Evolutionary conservation across 1,284 basidiomycete species (phyloP).

Genomic region (Microbotryomycetes sp.): DNA sequence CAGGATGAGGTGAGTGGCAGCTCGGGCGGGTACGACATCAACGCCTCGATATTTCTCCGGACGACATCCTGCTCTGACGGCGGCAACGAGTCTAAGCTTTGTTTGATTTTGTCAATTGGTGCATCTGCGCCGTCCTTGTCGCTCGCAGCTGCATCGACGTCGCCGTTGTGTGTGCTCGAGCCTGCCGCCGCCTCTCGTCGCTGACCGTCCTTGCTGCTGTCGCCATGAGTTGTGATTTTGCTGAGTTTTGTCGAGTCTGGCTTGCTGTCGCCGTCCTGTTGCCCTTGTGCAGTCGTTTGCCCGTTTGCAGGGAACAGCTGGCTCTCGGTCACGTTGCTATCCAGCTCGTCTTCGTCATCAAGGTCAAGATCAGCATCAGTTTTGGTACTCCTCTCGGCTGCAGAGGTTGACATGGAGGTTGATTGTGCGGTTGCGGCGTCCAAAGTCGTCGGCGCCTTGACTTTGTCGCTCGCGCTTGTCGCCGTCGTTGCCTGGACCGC

Average conservation of each 20-base stretch:
- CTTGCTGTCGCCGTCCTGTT: not conserved
- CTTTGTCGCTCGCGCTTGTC: too few species aligned
- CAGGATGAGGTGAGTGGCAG: constrained; percentile 25
- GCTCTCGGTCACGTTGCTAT: not conserved
- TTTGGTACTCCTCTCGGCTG: too few species aligned
- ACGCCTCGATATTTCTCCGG: constrained; percentile 18
- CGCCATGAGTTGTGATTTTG: not conserved
- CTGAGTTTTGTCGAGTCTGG: too few species aligned
- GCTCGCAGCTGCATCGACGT: not conserved
- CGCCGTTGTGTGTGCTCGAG: not conserved
- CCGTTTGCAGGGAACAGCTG: not conserved
- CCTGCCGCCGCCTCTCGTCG: not conserved
- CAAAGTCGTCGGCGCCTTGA: too few species aligned
- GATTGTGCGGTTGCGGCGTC: too few species aligned
- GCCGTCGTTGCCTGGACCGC: too few species aligned
- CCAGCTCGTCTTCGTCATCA: not conserved
- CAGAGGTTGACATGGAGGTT: too few species aligned
- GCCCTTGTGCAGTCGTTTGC: not conserved
- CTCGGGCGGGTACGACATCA: constrained; percentile 19
- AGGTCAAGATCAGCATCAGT: too few species aligned
- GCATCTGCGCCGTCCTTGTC: not conserved
- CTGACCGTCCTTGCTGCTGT: not conserved
- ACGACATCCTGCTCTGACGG: constrained; percentile 11
- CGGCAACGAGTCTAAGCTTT: constrained; percentile 3
- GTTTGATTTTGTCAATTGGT: constrained; percentile 1